phyloP scores from a whole-genome alignment of 2,329 filamentous ascomycete species.

The Capronia americana region DNA sequence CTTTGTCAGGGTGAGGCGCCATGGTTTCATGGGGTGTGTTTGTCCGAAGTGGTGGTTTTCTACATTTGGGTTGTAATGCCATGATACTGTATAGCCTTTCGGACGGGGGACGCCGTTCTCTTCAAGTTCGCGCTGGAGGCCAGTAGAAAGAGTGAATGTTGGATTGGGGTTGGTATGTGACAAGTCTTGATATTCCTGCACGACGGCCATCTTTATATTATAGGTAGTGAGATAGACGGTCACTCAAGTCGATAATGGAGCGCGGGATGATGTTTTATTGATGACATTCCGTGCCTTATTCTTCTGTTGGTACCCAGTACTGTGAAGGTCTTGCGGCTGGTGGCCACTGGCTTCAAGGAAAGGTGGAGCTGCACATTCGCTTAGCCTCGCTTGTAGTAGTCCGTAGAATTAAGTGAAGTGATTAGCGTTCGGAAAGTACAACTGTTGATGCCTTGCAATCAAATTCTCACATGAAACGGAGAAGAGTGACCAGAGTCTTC shows the following conservation, averaged over 20 bases:
- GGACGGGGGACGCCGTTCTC: slow-evolving; percentile 76
- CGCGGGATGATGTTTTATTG: background rate
- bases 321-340: too few relatives aligned
- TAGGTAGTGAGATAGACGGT: background rate
- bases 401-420: background rate
- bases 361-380: background rate
- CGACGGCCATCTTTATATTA: slow-evolving; percentile 26
- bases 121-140: slow-evolving; percentile 61
- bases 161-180: slow-evolving; percentile 33
- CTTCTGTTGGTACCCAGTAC: too few relatives aligned
- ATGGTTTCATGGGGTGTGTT: slow-evolving; percentile 98
- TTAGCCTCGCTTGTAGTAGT: too few relatives aligned
- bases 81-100: slow-evolving; percentile 88
- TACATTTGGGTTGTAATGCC: slow-evolving; percentile 92
- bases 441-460: background rate
- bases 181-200: slow-evolving; percentile 35
- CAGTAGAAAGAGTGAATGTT: slow-evolving; percentile 57
- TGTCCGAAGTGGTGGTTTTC: slow-evolving; percentile 97
- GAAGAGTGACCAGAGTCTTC: too few relatives aligned
- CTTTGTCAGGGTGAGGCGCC: slow-evolving; percentile 94
- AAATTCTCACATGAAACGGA: background rate
- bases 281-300: background rate
- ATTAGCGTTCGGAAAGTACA: background rate
- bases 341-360: background rate
- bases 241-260: background rate